Percentiles rank a stretch among this genome's conserved stretches.
These are phyloP conservation scores for Chamaecrista fasciculata DNA, from an alignment of 306 rosid genomes.

Conservation along the genomic window DNA sequence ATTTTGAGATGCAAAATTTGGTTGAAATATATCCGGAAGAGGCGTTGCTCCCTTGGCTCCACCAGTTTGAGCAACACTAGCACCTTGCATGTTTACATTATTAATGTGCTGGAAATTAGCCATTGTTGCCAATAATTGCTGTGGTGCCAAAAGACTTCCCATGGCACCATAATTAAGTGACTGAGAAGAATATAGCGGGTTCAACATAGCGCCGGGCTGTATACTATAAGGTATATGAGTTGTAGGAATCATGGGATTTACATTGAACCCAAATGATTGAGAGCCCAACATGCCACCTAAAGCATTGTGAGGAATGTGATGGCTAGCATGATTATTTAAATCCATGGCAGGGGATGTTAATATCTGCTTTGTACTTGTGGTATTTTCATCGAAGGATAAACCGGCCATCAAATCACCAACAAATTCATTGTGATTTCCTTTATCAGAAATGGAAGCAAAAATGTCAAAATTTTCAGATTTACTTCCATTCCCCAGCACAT, in stretches of 20 bases:
- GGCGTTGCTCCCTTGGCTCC: constrained; percentile 55
- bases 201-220: constrained; percentile 62
- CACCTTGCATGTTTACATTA: constrained; percentile 51
- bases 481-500: constrained; percentile 35
- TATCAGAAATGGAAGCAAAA: constrained; percentile 57
- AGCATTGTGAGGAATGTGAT: constrained; percentile 41
- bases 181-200: constrained; percentile 70
- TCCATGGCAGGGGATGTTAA: constrained; percentile 46
- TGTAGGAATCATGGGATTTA: constrained; percentile 55
- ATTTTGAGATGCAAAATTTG: constrained; percentile 54
- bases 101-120: constrained; percentile 69
- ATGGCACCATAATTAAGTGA: constrained; percentile 69
- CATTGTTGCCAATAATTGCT: constrained; percentile 76
- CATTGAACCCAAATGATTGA: constrained; percentile 51
- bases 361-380: constrained; percentile 45
- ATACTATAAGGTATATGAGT: constrained; percentile 54
- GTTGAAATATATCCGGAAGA: constrained; percentile 83
- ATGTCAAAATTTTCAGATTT: constrained; percentile 61
- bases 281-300: constrained; percentile 53
- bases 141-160: constrained; percentile 76
- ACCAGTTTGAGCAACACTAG: constrained; percentile 43
- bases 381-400: constrained; percentile 57
- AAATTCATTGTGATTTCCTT: constrained; percentile 43
- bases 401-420: constrained; percentile 59
- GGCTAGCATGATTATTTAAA: constrained; percentile 34